Conservation (phyloP, 1,139 yeast genomes). For the Zygoascus hellenicus region DNA sequence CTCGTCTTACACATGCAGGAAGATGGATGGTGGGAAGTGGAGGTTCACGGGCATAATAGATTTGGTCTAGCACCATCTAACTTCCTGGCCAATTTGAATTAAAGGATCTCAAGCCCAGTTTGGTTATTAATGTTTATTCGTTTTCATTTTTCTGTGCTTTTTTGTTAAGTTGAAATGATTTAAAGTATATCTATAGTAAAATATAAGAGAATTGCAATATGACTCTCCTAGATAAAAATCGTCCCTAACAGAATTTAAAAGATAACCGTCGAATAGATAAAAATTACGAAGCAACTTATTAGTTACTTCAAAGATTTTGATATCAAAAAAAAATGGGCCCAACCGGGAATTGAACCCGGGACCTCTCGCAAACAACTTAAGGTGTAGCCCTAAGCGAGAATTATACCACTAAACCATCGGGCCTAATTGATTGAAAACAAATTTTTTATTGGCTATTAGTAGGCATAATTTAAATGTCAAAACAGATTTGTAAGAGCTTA, state of each 20-base stretch:
- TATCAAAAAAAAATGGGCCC: slow-evolving; percentile 22
- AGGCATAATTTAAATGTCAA: no score
- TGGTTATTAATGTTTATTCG: no score
- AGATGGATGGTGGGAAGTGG: slow-evolving; percentile 90
- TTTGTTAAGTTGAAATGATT: neutral
- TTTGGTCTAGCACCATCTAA: slow-evolving; percentile 83
- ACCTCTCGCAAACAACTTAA: slow-evolving; percentile 30
- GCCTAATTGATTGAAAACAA: slow-evolving; percentile 14
- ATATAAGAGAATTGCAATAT: no score
- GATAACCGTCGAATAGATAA: neutral
- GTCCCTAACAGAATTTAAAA: no score
- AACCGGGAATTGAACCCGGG: slow-evolving; percentile 34
- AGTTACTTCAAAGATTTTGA: no score
- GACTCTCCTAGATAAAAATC: no score
- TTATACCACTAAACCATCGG: slow-evolving; percentile 40
- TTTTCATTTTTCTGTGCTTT: neutral
- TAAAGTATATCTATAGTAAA: no score
- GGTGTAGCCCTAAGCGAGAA: slow-evolving; percentile 37
- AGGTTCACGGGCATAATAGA: slow-evolving; percentile 45
- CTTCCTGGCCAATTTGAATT: slow-evolving; percentile 33
- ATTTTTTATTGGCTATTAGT: no score
- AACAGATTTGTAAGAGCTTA: neutral
- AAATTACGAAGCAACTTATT: neutral
- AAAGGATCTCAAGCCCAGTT: neutral
- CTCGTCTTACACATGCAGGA: slow-evolving; percentile 69